Evolutionary conservation across 2,329 filamentous ascomycete genomes (phyloP).

Genomic region (Colletotrichum sp.): DNA sequence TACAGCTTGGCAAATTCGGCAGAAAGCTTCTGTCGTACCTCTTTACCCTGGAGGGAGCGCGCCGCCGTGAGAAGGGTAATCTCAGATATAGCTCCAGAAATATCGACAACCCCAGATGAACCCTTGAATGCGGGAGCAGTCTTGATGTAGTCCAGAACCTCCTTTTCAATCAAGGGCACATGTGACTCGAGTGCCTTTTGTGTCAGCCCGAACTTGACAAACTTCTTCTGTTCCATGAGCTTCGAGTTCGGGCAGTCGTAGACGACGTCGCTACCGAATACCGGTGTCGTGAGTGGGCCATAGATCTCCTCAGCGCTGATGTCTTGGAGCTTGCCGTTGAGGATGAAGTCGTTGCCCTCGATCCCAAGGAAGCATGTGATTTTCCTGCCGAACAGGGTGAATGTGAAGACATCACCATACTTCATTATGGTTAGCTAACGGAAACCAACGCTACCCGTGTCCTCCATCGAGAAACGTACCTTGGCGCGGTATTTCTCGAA

Average conservation of each 20-base stretch:
- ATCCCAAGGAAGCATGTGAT: constrained; percentile 86
- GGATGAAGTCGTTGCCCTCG: constrained; percentile 86
- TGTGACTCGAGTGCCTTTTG: constrained; percentile 77
- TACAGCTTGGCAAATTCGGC: constrained; percentile 83
- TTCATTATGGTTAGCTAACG: constrained; percentile 37
- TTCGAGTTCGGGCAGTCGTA: constrained; percentile 92
- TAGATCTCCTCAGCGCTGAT: constrained; percentile 93
- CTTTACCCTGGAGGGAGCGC: constrained; percentile 84
- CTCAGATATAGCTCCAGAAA: constrained; percentile 79
- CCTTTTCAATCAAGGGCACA: constrained; percentile 77
- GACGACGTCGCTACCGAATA: constrained; percentile 85
- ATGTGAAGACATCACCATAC: constrained; percentile 92
- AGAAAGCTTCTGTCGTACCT: constrained; percentile 76
- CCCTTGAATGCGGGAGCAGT: constrained; percentile 65
- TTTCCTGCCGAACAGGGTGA: constrained; percentile 86
- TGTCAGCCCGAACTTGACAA: constrained; percentile 82
- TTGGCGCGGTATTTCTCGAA: constrained; percentile 75
- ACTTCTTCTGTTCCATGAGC: constrained; percentile 97
- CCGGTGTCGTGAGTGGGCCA: constrained; percentile 72
- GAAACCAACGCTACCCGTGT: neutral
- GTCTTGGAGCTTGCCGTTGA: constrained; percentile 90
- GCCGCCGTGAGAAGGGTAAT: constrained; percentile 91
- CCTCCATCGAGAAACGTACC: neutral
- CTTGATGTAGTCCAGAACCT: constrained; percentile 77
- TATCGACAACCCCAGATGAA: constrained; percentile 72